Conservation (phyloP, 2,329 filamentous ascomycete genomes). For the Aspergillus felis region DNA sequence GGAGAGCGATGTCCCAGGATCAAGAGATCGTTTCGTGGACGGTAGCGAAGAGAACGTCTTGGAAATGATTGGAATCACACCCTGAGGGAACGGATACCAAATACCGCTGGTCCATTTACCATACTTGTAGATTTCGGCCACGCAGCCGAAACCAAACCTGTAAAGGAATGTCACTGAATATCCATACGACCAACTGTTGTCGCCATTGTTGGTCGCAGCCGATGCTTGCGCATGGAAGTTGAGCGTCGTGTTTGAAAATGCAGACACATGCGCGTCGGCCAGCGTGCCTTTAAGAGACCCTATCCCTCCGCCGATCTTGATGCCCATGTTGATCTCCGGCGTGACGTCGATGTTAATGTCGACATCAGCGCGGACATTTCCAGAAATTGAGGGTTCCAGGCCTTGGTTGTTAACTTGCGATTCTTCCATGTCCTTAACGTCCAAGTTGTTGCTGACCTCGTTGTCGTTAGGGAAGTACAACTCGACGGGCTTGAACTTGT, state of each 20-base stretch:
- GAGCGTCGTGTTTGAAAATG: background rate
- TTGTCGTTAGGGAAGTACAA: slow-evolving; percentile 17
- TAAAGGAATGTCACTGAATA: background rate
- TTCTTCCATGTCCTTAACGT: slow-evolving; percentile 6
- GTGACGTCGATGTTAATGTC: slow-evolving; percentile 12
- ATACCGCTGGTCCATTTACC: background rate
- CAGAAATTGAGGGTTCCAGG: slow-evolving; percentile 14
- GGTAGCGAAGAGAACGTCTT: background rate
- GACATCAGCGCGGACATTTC: slow-evolving; percentile 10
- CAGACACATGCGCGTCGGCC: background rate
- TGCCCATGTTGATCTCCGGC: slow-evolving; percentile 16
- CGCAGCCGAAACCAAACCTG: background rate
- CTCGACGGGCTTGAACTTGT: slow-evolving; percentile 14
- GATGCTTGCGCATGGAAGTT: background rate
- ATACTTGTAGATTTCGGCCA: background rate
- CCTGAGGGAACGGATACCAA: background rate
- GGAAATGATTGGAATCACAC: background rate
- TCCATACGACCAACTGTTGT: background rate
- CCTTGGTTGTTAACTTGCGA: slow-evolving; percentile 1
- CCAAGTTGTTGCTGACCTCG: background rate
- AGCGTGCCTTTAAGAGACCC: background rate
- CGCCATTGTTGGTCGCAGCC: background rate
- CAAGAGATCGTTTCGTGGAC: background rate
- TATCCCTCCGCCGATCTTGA: slow-evolving; percentile 9
- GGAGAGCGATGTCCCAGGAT: background rate